Evolutionary conservation across 208 protist genomes (phyloP).

Genomic region (Acanthamoeba healyi): DNA sequence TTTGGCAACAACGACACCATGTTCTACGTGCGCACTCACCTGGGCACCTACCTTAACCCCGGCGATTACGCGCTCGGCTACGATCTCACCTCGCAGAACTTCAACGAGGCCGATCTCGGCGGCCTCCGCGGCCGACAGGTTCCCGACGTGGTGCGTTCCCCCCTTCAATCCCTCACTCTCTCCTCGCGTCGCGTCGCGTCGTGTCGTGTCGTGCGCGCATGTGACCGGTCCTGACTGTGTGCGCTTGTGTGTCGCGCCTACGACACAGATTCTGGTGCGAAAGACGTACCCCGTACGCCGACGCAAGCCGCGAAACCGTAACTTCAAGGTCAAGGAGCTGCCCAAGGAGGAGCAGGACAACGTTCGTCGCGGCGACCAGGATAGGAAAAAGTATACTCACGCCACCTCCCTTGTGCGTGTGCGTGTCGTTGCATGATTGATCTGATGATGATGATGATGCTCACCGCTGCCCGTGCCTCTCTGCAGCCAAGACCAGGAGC

Average conservation of each 20-base stretch:
- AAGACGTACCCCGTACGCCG: constrained; percentile 83
- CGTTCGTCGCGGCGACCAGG: not conserved
- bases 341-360: constrained; percentile 74
- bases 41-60: constrained; percentile 94
- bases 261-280: constrained; percentile 80
- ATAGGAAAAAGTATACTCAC: constrained; percentile 5
- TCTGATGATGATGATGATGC: too few relatives aligned
- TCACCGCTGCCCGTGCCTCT: constrained; percentile 88
- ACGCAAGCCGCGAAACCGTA: constrained; percentile 70
- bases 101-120: constrained; percentile 93
- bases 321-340: constrained; percentile 86
- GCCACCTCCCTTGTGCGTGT: constrained; percentile 75
- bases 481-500: constrained; percentile 85
- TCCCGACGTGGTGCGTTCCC: constrained; percentile 72
- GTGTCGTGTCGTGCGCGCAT: not conserved
- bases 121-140: constrained; percentile 75
- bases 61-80: constrained; percentile 92
- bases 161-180: not conserved
- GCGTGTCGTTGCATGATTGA: too few relatives aligned
- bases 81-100: constrained; percentile 91
- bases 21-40: constrained; percentile 94
- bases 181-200: not conserved
- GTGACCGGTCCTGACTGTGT: not conserved
- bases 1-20: constrained; percentile 96
- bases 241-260: not conserved